A percentile compares a stretch with the other conserved stretches of the same genome.
These are phyloP conservation scores for Apiospora arundinis DNA, from an alignment of 2,329 filamentous ascomycete species.

Conservation along the genomic window DNA sequence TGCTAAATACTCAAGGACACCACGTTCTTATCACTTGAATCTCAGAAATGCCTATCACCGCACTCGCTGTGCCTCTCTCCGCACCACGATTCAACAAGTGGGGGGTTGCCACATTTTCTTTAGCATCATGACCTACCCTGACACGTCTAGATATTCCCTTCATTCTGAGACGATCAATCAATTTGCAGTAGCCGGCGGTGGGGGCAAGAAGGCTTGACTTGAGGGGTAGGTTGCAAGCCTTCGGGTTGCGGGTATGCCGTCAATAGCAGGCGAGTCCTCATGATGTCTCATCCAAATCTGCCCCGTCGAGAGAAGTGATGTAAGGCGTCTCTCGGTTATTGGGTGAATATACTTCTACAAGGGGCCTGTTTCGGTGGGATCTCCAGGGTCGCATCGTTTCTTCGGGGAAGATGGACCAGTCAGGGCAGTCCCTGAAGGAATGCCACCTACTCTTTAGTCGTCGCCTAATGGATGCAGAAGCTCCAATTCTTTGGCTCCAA, in stretches of 20 bases:
- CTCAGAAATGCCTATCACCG: background rate
- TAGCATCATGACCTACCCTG: background rate
- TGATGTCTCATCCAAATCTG: background rate
- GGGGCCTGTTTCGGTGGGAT: background rate
- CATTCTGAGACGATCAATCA: slow-evolving; percentile 1
- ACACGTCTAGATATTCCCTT: background rate
- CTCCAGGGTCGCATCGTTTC: background rate
- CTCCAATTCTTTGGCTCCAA: background rate
- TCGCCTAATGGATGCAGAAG: background rate
- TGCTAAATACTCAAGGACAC: background rate
- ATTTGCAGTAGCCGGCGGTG: background rate
- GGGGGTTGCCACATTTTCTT: background rate
- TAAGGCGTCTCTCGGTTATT: background rate
- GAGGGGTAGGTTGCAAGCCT: slow-evolving; percentile 18
- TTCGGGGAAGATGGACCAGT: background rate
- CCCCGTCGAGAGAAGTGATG: background rate
- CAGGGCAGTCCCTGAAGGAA: background rate
- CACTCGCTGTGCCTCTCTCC: background rate
- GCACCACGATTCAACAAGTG: slow-evolving; percentile 13
- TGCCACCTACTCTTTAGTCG: background rate
- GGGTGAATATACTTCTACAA: background rate
- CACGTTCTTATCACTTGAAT: background rate
- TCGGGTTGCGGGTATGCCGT: background rate
- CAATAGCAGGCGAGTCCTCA: background rate
- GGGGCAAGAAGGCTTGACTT: slow-evolving; percentile 5